Evolutionary conservation across 2,329 filamentous ascomycete species (phyloP), one percentile per base, ranked within the genome.

Genomic region (Trematosphaeria pertusa): DNA sequence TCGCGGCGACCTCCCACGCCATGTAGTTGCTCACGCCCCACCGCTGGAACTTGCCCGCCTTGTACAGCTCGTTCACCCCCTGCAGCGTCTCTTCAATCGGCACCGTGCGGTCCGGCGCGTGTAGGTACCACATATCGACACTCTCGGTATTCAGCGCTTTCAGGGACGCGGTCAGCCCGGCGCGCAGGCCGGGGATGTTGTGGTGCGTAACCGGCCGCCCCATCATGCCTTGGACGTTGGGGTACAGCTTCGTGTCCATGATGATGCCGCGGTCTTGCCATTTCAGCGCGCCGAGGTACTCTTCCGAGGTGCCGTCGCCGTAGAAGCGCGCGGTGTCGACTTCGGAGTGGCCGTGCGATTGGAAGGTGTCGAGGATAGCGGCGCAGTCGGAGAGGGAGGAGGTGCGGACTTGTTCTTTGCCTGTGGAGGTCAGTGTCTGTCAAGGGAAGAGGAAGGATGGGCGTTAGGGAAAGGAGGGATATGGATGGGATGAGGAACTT

Each of bases 1-100:
- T 76, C 50, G 75, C 66, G 0, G 75, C 75, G 0, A 81, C 76
- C 52, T 81, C 55, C 50, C 50, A 55, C 70, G 75, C 61, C 55
- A 65, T 64, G 50, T 71, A 80, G 52, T 81, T 81, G 45, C 69
- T 73, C 31, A 81, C 61, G 0, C 76, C 78, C 24, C 77, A 73
- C 1, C 70, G 61, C n/a, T 62, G 61, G 55, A 81, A 79, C 19
- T 70, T 67, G 0, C 78, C 78, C 37, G 76, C 71, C 18, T 73
- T 53, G 61, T 78, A 64, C 1, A 81, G 66, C 4, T 72, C 60
- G 53, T 82, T 71, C 24, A 81, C 73, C 19, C 70, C 77, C 5
- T 65, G 60, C n/a, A 81, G 63, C 1, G 78, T 80, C 4, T 75
- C 73, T 38, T 76, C 73, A 39, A 74, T 71, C 0, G 76, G 73